Conservation (phyloP, 306 rosid genomes). For the Dryas octopetala region DNA sequence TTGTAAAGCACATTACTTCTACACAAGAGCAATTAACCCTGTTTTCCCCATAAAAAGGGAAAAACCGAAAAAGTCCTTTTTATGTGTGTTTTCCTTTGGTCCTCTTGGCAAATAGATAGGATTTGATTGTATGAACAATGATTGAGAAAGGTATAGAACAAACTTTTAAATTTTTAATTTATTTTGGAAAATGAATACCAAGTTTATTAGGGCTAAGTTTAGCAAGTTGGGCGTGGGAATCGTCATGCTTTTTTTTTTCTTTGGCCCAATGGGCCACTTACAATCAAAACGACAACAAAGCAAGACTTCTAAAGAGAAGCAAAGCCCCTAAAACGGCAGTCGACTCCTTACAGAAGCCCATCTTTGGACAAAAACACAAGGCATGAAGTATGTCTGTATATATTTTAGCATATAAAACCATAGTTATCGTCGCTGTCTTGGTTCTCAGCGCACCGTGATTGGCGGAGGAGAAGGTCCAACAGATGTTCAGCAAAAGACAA, state of each 20-base stretch:
- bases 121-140: no score
- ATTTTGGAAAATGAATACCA: no score
- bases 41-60: no score
- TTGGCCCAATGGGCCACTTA: background rate
- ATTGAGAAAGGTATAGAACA: no score
- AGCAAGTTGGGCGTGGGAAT: background rate
- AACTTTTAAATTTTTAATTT: no score
- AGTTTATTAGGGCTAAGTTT: no score
- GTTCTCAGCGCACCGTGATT: constrained; percentile 3
- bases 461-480: background rate
- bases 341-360: background rate
- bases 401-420: background rate
- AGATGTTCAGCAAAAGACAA: background rate
- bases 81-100: no score
- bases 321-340: background rate
- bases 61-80: no score
- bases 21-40: background rate
- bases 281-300: background rate
- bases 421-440: background rate
- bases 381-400: background rate
- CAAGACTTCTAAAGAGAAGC: background rate
- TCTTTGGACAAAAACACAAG: background rate
- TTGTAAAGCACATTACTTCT: background rate
- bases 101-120: no score
- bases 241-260: background rate